Evolutionary conservation across 2,329 filamentous ascomycete genomes (phyloP).

Genomic region (Rutstroemia sp.): DNA sequence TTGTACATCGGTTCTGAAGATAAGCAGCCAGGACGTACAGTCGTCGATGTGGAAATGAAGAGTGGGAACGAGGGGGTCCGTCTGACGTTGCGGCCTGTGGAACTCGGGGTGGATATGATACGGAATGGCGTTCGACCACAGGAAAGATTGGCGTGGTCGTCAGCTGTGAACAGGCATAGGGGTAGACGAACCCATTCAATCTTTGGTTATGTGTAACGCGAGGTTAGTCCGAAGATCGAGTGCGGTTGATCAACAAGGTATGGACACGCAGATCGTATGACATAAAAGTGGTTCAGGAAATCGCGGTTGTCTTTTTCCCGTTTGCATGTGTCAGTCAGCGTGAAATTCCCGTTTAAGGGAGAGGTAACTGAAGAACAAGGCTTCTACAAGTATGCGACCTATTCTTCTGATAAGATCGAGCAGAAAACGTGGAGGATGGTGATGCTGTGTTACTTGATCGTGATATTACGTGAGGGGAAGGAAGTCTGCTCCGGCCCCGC

Average conservation of each 20-base stretch:
- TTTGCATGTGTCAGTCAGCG: too few species aligned
- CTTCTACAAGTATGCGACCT: too few species aligned
- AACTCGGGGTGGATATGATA: background rate
- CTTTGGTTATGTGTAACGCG: constrained; percentile 1
- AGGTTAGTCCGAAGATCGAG: background rate
- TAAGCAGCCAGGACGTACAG: too few species aligned
- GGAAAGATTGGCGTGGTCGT: background rate
- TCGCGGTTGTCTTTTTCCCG: background rate
- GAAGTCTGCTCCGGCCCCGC: background rate
- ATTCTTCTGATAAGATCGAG: background rate
- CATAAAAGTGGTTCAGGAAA: background rate
- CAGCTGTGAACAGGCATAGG: background rate
- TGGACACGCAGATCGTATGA: background rate
- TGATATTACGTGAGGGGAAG: background rate
- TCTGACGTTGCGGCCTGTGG: background rate
- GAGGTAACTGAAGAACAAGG: too few species aligned
- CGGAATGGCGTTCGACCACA: background rate
- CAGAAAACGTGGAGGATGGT: constrained; percentile 5
- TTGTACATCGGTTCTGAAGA: too few species aligned
- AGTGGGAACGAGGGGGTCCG: background rate
- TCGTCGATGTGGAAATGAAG: background rate
- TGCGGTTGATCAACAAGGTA: background rate
- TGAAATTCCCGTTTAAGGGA: background rate
- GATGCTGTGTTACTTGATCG: background rate
- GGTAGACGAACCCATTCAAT: background rate